Evolutionary conservation across 352 stramenopile genomes (phyloP).

Genomic region (Globisporangium nunn): DNA sequence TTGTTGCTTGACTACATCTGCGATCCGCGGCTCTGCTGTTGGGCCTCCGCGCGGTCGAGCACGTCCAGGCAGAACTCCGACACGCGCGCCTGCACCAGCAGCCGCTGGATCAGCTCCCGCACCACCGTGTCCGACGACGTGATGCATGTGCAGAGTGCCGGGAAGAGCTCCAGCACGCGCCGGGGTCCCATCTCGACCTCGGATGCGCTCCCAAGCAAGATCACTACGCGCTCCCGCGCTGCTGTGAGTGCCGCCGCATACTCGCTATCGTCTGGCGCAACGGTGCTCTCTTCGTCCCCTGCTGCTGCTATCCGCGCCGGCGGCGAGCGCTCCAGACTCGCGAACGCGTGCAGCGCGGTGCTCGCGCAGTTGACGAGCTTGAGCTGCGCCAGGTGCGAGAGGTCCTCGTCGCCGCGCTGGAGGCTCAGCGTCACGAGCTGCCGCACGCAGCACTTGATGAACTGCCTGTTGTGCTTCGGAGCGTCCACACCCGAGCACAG

Average conservation of each 20-base stretch:
- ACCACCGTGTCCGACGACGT: slow-evolving; percentile 57
- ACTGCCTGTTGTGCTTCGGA: slow-evolving; percentile 40
- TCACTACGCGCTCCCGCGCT: slow-evolving; percentile 53
- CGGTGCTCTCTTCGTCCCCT: background rate
- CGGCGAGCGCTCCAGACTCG: slow-evolving; percentile 25
- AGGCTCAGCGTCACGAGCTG: slow-evolving; percentile 72
- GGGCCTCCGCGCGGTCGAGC: slow-evolving; percentile 14
- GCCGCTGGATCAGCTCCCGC: slow-evolving; percentile 53
- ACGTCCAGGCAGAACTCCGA: slow-evolving; percentile 47
- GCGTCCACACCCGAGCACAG: slow-evolving; percentile 58
- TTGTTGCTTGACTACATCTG: background rate
- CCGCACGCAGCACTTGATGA: slow-evolving; percentile 68
- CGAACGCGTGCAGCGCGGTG: slow-evolving; percentile 37
- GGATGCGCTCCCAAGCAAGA: slow-evolving; percentile 48
- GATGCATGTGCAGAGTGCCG: slow-evolving; percentile 72
- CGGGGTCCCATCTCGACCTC: slow-evolving; percentile 48
- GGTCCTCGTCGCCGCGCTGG: slow-evolving; percentile 40
- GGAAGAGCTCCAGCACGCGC: slow-evolving; percentile 69
- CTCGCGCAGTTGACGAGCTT: slow-evolving; percentile 60
- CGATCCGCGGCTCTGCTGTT: background rate
- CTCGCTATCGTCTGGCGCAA: too few species aligned
- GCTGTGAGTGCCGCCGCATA: slow-evolving; percentile 14
- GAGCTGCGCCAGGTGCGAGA: slow-evolving; percentile 36
- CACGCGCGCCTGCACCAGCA: slow-evolving; percentile 50
- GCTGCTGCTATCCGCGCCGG: background rate